Percentiles rank a stretch among this genome's conserved stretches.
Evolutionary conservation across 1,284 basidiomycete species (phyloP).

Genomic region (Ceraceosorus bombacis): DNA sequence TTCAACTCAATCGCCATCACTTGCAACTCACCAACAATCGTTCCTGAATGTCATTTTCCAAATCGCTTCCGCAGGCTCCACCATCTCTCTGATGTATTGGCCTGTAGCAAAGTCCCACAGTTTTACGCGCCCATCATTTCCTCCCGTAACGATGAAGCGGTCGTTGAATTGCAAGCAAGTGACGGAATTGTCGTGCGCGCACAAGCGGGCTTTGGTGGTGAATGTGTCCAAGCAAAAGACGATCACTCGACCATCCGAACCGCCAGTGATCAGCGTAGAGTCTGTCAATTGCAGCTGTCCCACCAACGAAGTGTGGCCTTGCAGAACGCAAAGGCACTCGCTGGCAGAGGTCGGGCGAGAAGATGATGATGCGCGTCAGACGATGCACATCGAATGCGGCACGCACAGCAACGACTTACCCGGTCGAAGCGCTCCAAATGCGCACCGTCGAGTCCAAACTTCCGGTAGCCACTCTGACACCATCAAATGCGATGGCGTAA

Average conservation of each 20-base stretch:
- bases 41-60: constrained; percentile 77
- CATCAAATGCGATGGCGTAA: constrained; percentile 88
- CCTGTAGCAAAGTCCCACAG: constrained; percentile 59
- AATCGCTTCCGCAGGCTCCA: constrained; percentile 59
- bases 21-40: constrained; percentile 49
- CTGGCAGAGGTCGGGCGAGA: not conserved
- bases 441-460: constrained; percentile 56
- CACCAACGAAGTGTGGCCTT: constrained; percentile 88
- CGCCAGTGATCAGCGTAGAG: constrained; percentile 71
- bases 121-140: constrained; percentile 84
- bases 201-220: constrained; percentile 50
- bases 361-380: not conserved
- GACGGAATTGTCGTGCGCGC: constrained; percentile 74
- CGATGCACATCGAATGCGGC: constrained; percentile 48
- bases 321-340: constrained; percentile 72
- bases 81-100: constrained; percentile 38
- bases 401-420: constrained; percentile 67
- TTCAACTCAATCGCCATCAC: too few relatives aligned
- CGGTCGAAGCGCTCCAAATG: constrained; percentile 54
- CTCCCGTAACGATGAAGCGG: constrained; percentile 54
- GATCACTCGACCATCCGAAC: constrained; percentile 87
- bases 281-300: constrained; percentile 80
- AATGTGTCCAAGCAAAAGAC: constrained; percentile 67
- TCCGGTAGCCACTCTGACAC: constrained; percentile 73
- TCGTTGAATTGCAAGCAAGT: constrained; percentile 83